Evolutionary conservation across 306 rosid species (phyloP), one percentile per base, ranked within the genome.

Genomic region (Alnus glutinosa): DNA sequence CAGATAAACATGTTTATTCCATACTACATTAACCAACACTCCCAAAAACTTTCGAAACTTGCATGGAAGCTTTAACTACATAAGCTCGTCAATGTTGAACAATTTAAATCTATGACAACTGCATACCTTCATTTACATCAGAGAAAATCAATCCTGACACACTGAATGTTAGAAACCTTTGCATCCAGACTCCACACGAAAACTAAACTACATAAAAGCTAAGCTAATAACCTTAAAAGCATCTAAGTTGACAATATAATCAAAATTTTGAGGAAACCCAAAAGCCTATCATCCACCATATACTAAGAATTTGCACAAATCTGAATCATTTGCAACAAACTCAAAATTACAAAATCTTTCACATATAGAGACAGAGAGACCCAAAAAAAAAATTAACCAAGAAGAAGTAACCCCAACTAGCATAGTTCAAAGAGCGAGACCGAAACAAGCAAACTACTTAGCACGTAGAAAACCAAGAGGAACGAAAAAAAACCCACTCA

Each of bases 101-200:
- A 85, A 75, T 78, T 86, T 81, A 78, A 88, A 82, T 89, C 90
- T 80, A 49, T 42, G 51, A 74, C 57, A 73, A 81, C 88, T 13
- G 89, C 79, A 68, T 2, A 44, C 44, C 66, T 59, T 5, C 1
- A 42, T 72, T 86, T 82, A 86, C 78, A 87, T 69, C 89, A 86
- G 90, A 82, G 88, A 89, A 91, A 91, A 87, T 87, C 92, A 89
- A 92, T 87, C 88, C 89, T 64, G 91, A 88, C 75, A 90, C 85
- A 88, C 75, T 77, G 87, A 83, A 87, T 83, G 89, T 91, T 93
- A 5, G 46, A 42, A 42, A 42, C 7, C 46, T 42, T 42, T 42
- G 46, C 46, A 42, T 59, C 66, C n/a, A 63, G 34, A 12, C 36
- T 63, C 47, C 13, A 2, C 13, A 34, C 11, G 14, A 58, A 23